Evolutionary conservation across 805 yeast genomes (phyloP), one percentile per base, ranked within the genome.

Genomic region (Schwanniomyces pseudopolymorphus): DNA sequence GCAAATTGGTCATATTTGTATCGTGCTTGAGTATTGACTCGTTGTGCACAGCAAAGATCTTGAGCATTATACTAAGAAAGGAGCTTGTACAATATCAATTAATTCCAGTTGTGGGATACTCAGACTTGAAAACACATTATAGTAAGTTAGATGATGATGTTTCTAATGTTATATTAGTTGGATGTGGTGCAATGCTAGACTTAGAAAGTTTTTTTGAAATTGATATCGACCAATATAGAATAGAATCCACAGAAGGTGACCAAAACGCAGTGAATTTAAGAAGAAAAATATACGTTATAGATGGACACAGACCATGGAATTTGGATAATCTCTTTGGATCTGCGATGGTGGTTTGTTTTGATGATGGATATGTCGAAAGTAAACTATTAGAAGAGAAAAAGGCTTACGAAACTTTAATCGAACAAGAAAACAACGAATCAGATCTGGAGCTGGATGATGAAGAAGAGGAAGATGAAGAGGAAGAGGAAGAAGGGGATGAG

Each of bases 301-400:
- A 94, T 66, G 90, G 96, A 3, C 94, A 87, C 53, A 72, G 98
- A 52, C 99, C 99, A 3, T 94, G 99, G 98, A 91, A 91, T 66
- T 70, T 94, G 52, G 96, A 91, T 62, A 94, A 94, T 60, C 59
- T 94, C 40, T 91, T 87, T 73, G 97, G 96, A 1, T 84, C 92
- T 5, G 81, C 81, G 8, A 75, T 81, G 51, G 80, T 94, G 4
- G 76, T 75, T 5, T 91, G 98, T 64, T 79, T 91, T 49, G 98
- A 91, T 59, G 98, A 92, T 61, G 97, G 96, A 0, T 72, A 73
- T 40, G 75, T 87, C 1, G 87, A 84, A 26, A 79, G 76, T 28
- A 82, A 79, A 42, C 63, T 91, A 43, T 50, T 50, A 11, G 63
- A 69, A 4, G 90, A 86, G 57, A 78, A 75, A 51, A 66, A 67